Conservation (phyloP, 2,329 filamentous ascomycete genomes). For the Knufia fluminis region DNA sequence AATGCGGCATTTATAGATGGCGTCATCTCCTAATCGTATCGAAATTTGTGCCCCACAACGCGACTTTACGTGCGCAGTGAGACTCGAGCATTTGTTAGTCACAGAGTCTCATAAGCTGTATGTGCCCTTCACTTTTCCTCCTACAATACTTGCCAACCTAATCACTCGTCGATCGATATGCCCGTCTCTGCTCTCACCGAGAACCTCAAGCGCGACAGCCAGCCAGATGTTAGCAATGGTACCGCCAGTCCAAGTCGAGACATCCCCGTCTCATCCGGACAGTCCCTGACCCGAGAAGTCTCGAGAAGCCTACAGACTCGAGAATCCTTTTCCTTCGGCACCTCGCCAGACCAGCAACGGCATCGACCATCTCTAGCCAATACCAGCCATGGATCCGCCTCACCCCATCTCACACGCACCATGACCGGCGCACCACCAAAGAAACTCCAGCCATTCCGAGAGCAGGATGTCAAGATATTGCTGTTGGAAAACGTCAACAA, state of each 20-base stretch:
- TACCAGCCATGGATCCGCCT: conserved; percentile 40
- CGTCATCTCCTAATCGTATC: neutral
- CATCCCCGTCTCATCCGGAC: neutral
- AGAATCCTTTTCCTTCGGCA: conserved; percentile 5
- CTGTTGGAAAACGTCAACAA: conserved; percentile 93
- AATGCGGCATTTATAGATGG: neutral
- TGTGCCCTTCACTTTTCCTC: neutral
- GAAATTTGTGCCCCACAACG: conserved; percentile 5
- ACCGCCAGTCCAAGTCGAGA: neutral
- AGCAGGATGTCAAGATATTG: conserved; percentile 91
- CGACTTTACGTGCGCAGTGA: neutral
- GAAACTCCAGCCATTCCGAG: conserved; percentile 88
- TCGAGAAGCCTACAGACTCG: conserved; percentile 38
- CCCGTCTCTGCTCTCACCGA: conserved; percentile 19
- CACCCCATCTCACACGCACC: conserved; percentile 32
- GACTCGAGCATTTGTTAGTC: neutral
- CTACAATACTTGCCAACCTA: neutral
- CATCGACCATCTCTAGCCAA: conserved; percentile 1
- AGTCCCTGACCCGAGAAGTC: conserved; percentile 31
- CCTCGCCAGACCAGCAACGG: conserved; percentile 1
- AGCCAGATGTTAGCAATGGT: conserved; percentile 3
- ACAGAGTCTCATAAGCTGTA: neutral
- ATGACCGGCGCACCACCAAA: conserved; percentile 48
- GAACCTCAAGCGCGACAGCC: conserved; percentile 19
- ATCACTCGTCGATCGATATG: conserved; percentile 11